Base-by-base conservation (phyloP, 2,329 filamentous ascomycete genomes). In the Cordyceps farinosa region DNA sequence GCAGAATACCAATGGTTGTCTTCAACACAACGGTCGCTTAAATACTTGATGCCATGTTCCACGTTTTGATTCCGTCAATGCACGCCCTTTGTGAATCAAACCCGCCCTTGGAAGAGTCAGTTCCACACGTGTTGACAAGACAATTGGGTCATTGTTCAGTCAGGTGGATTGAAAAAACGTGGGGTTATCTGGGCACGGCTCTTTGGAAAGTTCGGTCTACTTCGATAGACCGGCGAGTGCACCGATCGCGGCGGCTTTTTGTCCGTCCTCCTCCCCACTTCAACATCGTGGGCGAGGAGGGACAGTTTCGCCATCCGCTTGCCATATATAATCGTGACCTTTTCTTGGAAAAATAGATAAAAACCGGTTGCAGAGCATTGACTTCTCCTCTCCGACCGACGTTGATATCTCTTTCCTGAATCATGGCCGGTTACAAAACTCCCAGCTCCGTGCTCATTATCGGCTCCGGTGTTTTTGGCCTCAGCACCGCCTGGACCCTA, bases 381-480 rank as follows among this genome's bases (percentile, higher is more conserved):
- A 22, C 22, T 22, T 22, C 22, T 22, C 22, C 22, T 22, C 22
- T 22, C 22, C 22, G 22, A 22, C 22, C 22, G 5, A 9, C 3
- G n/a, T n/a, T 22, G 40, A 7, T 27, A 22, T 34, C 42, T 29
- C 11, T 47, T 17, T 10, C 22, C 11, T 32, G 15, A 38, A 13
- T 17, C 56, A 60, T 60, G 56, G 27, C 47, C 10, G 22, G 27
- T 5, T 47, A 53, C 61, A 44, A n/a, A 17, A 76, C 76, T 22
- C 81, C 80, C 17, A 72, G 74, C 52, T 83, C 83, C 27, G 81
- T 91, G 69, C 80, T 92, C 62, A 88, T 92, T 66, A 75, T 91
- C 61, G 89, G 89, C 62, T 84, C 84, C n/a, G 86, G 86, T 51
- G 84, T 86, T 66, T 88, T 88, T 68, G 86, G 86, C 67, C 82